phyloP scores from a whole-genome alignment of 2,329 filamentous ascomycete species.

The Beauveria pseudobassiana region DNA sequence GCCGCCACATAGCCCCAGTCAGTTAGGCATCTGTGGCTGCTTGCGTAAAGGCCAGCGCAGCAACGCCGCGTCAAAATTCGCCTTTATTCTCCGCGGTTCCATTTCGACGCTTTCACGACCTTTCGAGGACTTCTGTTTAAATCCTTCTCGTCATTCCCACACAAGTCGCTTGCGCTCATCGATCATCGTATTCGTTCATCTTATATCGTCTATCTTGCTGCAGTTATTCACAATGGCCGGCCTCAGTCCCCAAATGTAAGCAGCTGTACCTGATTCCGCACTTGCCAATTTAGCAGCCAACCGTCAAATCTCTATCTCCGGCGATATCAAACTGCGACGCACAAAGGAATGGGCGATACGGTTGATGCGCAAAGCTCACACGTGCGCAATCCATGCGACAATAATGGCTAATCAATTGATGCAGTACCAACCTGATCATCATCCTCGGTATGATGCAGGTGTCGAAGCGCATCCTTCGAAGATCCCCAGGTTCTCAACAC shows the following conservation, averaged over 20 bases:
- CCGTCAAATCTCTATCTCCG: neutral
- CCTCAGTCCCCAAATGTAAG: conserved; percentile 59
- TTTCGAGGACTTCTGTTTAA: neutral
- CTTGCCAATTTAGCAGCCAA: neutral
- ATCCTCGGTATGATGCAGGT: conserved; percentile 98
- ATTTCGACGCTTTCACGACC: neutral
- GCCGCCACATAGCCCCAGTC: neutral
- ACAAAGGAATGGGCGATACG: neutral
- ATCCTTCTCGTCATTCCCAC: neutral
- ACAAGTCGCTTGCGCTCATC: neutral
- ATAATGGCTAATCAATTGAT: conserved; percentile 5
- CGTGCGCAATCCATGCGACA: neutral
- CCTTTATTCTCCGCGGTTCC: conserved; percentile 9
- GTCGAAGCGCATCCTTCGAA: conserved; percentile 88
- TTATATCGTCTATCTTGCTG: neutral
- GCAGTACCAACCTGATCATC: conserved; percentile 85
- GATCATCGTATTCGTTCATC: neutral
- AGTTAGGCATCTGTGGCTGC: conserved; percentile 3
- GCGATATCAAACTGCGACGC: neutral
- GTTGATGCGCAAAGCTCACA: neutral
- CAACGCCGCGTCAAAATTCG: conserved; percentile 9
- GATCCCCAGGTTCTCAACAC: conserved; percentile 58
- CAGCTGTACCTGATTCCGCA: neutral
- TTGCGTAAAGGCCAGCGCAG: conserved; percentile 9
- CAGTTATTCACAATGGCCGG: conserved; percentile 45